Conservation (phyloP, 1,284 basidiomycete genomes). For the Apiotrichum veenhuisii region DNA sequence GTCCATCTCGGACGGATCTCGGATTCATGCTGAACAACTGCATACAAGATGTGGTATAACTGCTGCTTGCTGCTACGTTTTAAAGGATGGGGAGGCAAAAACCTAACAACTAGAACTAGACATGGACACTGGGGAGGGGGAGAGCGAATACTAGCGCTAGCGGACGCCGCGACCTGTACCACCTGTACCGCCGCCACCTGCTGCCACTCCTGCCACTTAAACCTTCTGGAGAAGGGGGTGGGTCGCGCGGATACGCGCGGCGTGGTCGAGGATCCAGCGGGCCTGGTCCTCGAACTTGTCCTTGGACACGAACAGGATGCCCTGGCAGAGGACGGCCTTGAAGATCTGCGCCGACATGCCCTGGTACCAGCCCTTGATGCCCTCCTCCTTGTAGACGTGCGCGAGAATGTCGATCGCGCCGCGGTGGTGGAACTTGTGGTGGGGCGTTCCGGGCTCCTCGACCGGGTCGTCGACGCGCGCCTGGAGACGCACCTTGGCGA, state of each 20-base stretch:
- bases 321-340: conserved; percentile 59
- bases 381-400: conserved; percentile 69
- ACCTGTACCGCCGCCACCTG: no score
- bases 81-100: neutral
- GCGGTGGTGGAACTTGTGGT: conserved; percentile 8
- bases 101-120: neutral
- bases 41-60: conserved; percentile 12
- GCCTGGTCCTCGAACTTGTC: conserved; percentile 50
- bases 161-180: no score
- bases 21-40: conserved; percentile 7
- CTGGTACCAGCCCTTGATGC: conserved; percentile 91
- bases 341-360: conserved; percentile 64
- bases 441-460: conserved; percentile 12
- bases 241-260: neutral
- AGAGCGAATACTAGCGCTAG: no score
- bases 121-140: neutral
- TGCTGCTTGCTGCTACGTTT: neutral
- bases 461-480: conserved; percentile 53
- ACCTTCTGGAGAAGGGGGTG: conserved; percentile 7
- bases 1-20: neutral
- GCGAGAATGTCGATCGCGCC: conserved; percentile 56
- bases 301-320: conserved; percentile 51
- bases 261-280: conserved; percentile 44
- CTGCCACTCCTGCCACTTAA: conserved; percentile 2
- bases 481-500: conserved; percentile 90